These are phyloP conservation scores for Barnettozyma siamensis DNA, from an alignment of 805 yeast species.

Conservation along the genomic window DNA sequence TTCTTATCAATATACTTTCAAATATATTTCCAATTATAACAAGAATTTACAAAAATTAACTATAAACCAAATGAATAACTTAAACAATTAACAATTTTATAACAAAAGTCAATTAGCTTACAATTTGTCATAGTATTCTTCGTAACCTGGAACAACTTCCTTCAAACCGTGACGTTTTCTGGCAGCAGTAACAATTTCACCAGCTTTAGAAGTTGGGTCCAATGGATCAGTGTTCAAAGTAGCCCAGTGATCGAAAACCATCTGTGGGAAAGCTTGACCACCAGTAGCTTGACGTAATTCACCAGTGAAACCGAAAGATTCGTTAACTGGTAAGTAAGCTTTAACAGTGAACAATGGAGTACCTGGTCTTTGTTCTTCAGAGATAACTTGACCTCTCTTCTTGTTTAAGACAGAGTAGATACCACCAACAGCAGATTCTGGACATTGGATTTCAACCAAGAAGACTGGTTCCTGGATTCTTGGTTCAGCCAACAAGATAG, in stretches of 20 bases:
- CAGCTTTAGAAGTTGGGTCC: constrained; percentile 74
- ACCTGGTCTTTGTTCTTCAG: constrained; percentile 99
- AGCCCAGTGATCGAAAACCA: constrained; percentile 99
- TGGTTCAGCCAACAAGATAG: constrained; percentile 97
- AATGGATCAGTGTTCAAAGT: constrained; percentile 87
- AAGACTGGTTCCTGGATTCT: constrained; percentile 98
- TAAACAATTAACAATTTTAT: background rate
- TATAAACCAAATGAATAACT: constrained; percentile 1
- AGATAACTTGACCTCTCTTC: constrained; percentile 99
- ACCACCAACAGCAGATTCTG: constrained; percentile 99
- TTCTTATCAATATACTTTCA: constrained; percentile 5
- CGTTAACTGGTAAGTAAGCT: constrained; percentile 99
- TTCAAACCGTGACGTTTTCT: constrained; percentile 97
- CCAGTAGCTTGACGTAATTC: constrained; percentile 99
- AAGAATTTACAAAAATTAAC: constrained; percentile 2
- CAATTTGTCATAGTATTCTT: constrained; percentile 95
- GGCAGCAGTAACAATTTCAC: constrained; percentile 56
- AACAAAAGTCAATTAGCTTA: constrained; percentile 28
- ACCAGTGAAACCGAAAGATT: constrained; percentile 99
- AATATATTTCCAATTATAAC: constrained; percentile 1
- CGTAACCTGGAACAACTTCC: constrained; percentile 98
- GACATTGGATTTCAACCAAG: constrained; percentile 99
- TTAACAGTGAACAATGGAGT: constrained; percentile 99
- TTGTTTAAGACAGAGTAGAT: constrained; percentile 98
- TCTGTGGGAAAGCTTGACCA: constrained; percentile 99